A percentile compares a stretch with the other conserved stretches of the same genome.
phyloP scores from a whole-genome alignment of 1,139 yeast genomes.

The Candida labiduridarum region DNA sequence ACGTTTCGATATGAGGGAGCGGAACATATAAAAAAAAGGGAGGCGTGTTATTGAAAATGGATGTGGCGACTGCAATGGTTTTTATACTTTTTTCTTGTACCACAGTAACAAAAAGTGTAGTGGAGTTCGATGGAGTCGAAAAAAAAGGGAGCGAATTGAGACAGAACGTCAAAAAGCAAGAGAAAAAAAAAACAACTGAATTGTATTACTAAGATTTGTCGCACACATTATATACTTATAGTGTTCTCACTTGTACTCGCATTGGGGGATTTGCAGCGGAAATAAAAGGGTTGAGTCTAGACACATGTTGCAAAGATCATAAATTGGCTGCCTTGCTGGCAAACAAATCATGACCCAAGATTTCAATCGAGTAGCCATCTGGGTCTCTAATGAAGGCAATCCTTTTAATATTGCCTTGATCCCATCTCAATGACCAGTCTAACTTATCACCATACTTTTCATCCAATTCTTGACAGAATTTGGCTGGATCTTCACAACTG shows the following conservation, averaged over 20 bases:
- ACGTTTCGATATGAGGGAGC: constrained; percentile 2
- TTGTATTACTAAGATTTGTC: not conserved
- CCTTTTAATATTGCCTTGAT: constrained; percentile 59
- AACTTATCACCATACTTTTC: constrained; percentile 34
- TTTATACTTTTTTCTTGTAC: not conserved
- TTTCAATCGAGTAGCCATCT: constrained; percentile 87
- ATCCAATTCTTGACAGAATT: constrained; percentile 56
- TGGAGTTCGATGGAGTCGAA: too few relatives aligned
- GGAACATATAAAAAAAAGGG: not conserved
- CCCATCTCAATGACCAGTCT: constrained; percentile 50
- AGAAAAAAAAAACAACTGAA: not conserved
- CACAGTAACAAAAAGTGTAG: too few relatives aligned
- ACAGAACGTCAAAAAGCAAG: not conserved
- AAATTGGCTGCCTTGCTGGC: constrained; percentile 9
- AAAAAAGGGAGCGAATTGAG: too few relatives aligned
- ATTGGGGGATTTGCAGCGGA: not conserved
- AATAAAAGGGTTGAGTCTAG: not conserved
- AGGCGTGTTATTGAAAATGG: not conserved
- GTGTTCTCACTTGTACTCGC: not conserved
- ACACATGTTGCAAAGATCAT: not conserved
- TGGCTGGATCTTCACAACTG: constrained; percentile 64
- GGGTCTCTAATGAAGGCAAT: constrained; percentile 84
- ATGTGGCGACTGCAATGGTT: not conserved
- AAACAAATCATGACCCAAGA: constrained; percentile 40
- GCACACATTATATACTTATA: not conserved